Conservation (phyloP, 768 basidiomycete species). For the Amanita phalloides region DNA sequence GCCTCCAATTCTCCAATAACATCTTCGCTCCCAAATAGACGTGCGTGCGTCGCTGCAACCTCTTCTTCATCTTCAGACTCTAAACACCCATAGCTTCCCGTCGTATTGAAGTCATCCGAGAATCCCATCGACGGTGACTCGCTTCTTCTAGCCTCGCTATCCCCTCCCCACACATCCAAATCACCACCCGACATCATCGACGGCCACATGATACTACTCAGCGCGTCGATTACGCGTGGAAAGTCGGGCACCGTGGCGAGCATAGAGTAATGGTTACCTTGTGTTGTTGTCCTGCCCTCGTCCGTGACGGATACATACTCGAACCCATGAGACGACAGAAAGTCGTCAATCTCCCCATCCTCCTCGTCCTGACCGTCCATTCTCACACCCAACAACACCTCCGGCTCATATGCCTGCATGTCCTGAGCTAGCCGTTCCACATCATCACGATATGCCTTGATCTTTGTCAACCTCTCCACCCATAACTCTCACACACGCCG, state of each 20-base stretch:
- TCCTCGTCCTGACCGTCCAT: constrained; percentile 28
- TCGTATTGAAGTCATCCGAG: constrained; percentile 76
- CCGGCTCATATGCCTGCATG: constrained; percentile 45
- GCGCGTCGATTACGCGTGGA: constrained; percentile 63
- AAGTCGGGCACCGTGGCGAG: constrained; percentile 38
- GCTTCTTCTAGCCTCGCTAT: constrained; percentile 20
- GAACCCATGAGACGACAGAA: constrained; percentile 59
- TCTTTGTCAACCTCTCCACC: background rate
- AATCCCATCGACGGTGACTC: constrained; percentile 27
- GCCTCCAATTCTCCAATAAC: constrained; percentile 53
- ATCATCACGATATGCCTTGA: constrained; percentile 49
- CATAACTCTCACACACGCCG: background rate
- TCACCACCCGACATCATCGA: constrained; percentile 45
- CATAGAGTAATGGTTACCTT: background rate
- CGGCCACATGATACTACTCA: constrained; percentile 87
- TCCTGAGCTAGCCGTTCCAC: constrained; percentile 37
- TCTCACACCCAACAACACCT: constrained; percentile 63
- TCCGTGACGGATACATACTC: constrained; percentile 60
- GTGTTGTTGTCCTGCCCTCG: constrained; percentile 5
- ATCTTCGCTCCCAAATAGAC: constrained; percentile 38
- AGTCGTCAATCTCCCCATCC: constrained; percentile 50
- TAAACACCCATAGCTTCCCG: constrained; percentile 50
- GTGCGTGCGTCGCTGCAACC: constrained; percentile 34
- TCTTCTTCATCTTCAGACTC: constrained; percentile 36
- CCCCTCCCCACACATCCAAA: constrained; percentile 51